A percentile compares a stretch with the other conserved stretches of the same genome.
phyloP scores from a whole-genome alignment of 768 basidiomycete genomes.

The Boletus vinaceobasis region DNA sequence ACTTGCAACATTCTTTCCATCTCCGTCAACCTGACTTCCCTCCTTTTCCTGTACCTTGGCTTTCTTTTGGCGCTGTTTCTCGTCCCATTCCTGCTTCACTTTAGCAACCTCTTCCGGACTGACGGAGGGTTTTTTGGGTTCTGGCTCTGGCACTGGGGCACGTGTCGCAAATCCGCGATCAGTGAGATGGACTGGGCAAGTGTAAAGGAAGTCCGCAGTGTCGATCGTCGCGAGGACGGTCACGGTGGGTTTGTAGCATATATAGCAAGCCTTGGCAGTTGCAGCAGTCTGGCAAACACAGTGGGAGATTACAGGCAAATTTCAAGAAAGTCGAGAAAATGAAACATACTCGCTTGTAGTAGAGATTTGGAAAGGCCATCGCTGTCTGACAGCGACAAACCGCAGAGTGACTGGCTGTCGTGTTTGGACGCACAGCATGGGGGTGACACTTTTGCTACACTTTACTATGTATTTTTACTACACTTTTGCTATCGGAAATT shows the following conservation, averaged over 20 bases:
- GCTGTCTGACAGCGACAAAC: background rate
- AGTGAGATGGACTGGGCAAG: conserved; percentile 74
- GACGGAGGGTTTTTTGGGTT: conserved; percentile 31
- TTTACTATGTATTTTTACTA: too few species aligned
- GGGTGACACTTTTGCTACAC: too few species aligned
- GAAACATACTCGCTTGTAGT: conserved; percentile 79
- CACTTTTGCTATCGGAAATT: too few species aligned
- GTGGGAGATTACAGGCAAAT: background rate
- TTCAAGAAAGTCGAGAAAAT: background rate
- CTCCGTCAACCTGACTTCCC: conserved; percentile 29
- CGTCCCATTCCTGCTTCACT: conserved; percentile 79
- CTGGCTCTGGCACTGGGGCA: conserved; percentile 42
- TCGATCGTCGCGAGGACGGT: conserved; percentile 83
- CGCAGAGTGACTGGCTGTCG: too few species aligned
- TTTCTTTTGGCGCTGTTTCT: conserved; percentile 59
- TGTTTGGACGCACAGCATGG: background rate
- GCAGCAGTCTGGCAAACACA: conserved; percentile 58
- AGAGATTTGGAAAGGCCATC: conserved; percentile 73
- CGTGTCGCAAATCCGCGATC: conserved; percentile 73
- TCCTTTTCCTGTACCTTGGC: conserved; percentile 51
- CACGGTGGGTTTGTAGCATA: conserved; percentile 76
- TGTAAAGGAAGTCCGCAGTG: conserved; percentile 82
- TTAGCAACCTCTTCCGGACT: conserved; percentile 72
- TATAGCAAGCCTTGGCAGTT: conserved; percentile 73
- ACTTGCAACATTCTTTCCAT: conserved; percentile 21